These are phyloP conservation scores for Acrodontium crateriforme DNA, from an alignment of 2,329 filamentous ascomycete genomes.

Conservation along the genomic window DNA sequence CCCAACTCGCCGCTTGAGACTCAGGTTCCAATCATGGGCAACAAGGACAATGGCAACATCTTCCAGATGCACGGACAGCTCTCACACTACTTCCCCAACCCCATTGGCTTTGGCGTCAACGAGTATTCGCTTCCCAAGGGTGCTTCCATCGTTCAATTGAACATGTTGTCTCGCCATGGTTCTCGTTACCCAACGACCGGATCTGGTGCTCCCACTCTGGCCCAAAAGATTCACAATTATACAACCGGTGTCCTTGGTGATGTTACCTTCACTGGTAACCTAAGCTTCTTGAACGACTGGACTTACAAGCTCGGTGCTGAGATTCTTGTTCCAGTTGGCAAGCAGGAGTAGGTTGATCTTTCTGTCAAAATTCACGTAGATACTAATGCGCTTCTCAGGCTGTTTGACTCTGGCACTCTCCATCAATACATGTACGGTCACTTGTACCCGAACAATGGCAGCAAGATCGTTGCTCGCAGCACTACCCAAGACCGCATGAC, in stretches of 20 bases:
- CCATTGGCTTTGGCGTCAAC: conserved; percentile 55
- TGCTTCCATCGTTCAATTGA: conserved; percentile 54
- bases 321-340: conserved; percentile 58
- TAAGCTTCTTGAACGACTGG: conserved; percentile 58
- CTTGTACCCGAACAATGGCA: conserved; percentile 53
- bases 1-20: conserved; percentile 61
- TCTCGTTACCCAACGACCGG: conserved; percentile 56
- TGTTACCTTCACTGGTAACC: conserved; percentile 42
- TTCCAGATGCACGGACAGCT: conserved; percentile 58
- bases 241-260: conserved; percentile 24
- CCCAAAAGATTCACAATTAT: conserved; percentile 43
- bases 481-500: conserved; percentile 68
- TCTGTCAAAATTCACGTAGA: conserved; percentile 21
- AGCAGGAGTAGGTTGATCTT: conserved; percentile 56
- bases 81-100: conserved; percentile 55
- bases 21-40: conserved; percentile 50
- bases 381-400: conserved; percentile 1
- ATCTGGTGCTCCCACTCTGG: conserved; percentile 42
- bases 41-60: conserved; percentile 46
- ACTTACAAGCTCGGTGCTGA: conserved; percentile 54
- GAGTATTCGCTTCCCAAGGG: conserved; percentile 55
- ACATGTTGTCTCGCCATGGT: conserved; percentile 63
- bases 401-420: conserved; percentile 49
- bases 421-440: conserved; percentile 61
- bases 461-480: conserved; percentile 59